Evolutionary conservation across 2,329 filamentous ascomycete genomes (phyloP).

Genomic region (Beauveria caledonica): DNA sequence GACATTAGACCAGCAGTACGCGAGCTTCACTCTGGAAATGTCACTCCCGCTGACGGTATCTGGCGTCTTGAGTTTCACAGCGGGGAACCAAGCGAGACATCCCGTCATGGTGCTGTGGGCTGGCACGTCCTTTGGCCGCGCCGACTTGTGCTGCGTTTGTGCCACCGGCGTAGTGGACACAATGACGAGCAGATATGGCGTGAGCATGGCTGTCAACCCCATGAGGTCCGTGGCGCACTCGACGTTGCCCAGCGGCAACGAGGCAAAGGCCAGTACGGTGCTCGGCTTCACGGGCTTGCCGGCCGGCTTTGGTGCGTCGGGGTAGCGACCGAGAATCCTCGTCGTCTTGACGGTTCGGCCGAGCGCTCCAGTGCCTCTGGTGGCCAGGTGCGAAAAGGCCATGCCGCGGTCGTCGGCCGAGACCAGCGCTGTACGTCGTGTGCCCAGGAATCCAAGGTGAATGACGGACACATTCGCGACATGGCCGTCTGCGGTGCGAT

Average conservation of each 20-base stretch:
- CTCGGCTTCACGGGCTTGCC: conserved; percentile 77
- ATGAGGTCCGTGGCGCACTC: conserved; percentile 80
- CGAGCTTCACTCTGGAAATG: conserved; percentile 75
- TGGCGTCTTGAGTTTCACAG: conserved; percentile 78
- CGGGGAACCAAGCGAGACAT: conserved; percentile 93
- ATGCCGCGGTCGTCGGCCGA: conserved; percentile 93
- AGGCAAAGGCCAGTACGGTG: conserved; percentile 85
- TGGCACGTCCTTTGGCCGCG: conserved; percentile 81
- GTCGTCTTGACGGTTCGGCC: conserved; percentile 82
- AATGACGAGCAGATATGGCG: conserved; percentile 89
- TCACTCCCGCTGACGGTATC: conserved; percentile 59
- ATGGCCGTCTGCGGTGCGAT: conserved; percentile 72
- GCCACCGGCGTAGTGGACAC: conserved; percentile 95
- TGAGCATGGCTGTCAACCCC: conserved; percentile 90
- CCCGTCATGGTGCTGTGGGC: conserved; percentile 89
- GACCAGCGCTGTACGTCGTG: conserved; percentile 84
- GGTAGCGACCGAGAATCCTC: conserved; percentile 85
- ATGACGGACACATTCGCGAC: conserved; percentile 68
- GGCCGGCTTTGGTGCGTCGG: conserved; percentile 53
- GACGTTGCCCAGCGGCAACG: conserved; percentile 87
- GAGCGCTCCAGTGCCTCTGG: conserved; percentile 78
- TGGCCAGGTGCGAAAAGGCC: conserved; percentile 96
- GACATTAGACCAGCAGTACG: conserved; percentile 99
- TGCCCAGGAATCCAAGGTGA: conserved; percentile 91
- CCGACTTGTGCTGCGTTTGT: conserved; percentile 91